Percentiles rank a stretch among this genome's conserved stretches.
phyloP scores from a whole-genome alignment of 768 basidiomycete species.

The Collybia sp. region DNA sequence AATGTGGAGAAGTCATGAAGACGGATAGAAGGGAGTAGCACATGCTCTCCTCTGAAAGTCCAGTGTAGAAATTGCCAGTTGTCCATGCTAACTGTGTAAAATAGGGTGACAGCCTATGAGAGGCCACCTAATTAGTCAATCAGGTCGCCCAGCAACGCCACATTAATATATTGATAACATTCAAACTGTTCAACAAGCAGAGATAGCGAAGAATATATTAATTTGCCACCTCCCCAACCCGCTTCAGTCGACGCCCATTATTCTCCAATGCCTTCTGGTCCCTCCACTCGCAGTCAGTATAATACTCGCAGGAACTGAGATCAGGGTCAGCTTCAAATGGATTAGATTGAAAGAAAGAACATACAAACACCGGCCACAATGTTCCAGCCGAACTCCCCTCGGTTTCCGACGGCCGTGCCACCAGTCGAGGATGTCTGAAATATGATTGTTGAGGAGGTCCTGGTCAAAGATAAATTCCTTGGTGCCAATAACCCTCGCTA shows the following conservation, averaged over 20 bases:
- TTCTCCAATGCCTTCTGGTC: slow-evolving; percentile 44
- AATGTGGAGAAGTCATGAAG: slow-evolving; percentile 49
- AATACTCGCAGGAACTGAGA: slow-evolving; percentile 68
- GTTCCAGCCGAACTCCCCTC: slow-evolving; percentile 59
- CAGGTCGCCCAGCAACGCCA: too few species aligned
- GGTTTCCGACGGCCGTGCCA: slow-evolving; percentile 73
- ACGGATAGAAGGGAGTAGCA: slow-evolving; percentile 32
- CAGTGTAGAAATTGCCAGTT: slow-evolving; percentile 33
- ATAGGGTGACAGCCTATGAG: neutral
- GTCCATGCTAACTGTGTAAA: slow-evolving; percentile 7
- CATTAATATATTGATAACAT: too few species aligned
- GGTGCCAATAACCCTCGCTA: slow-evolving; percentile 55
- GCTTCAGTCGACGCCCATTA: slow-evolving; percentile 2
- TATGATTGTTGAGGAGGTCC: slow-evolving; percentile 43
- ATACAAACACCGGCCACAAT: slow-evolving; percentile 64
- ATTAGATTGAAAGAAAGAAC: slow-evolving; percentile 19
- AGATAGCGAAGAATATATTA: too few species aligned
- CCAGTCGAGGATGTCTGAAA: slow-evolving; percentile 58
- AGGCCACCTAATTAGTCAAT: too few species aligned
- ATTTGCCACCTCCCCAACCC: too few species aligned
- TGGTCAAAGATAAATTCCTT: slow-evolving; percentile 56
- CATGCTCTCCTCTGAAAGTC: slow-evolving; percentile 31
- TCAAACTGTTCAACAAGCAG: too few species aligned
- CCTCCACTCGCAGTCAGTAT: slow-evolving; percentile 77
- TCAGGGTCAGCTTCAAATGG: neutral